These are phyloP conservation scores for Amanita phalloides DNA, from an alignment of 768 basidiomycete genomes.

Conservation along the genomic window DNA sequence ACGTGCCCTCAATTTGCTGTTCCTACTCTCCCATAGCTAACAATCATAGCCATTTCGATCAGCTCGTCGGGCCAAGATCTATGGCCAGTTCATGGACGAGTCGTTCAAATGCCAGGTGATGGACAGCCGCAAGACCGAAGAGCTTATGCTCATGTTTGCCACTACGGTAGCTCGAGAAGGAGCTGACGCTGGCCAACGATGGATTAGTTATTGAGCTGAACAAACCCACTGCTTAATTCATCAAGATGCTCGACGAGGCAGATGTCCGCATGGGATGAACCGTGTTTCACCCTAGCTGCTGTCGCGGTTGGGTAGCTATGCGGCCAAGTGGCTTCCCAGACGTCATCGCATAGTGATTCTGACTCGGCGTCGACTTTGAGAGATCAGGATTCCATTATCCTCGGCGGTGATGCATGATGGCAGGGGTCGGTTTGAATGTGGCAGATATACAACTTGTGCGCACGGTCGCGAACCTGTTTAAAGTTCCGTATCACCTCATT, in stretches of 20 bases:
- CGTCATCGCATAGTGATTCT: constrained; percentile 48
- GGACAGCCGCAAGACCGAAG: constrained; percentile 95
- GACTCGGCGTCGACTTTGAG: constrained; percentile 53
- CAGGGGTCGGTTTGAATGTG: constrained; percentile 30
- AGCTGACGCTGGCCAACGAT: constrained; percentile 71
- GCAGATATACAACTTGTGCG: constrained; percentile 71
- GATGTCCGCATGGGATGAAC: constrained; percentile 57
- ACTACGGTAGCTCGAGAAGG: constrained; percentile 83
- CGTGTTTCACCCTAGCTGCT: constrained; percentile 81
- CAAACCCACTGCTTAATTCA: constrained; percentile 83
- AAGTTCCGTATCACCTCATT: constrained; percentile 53
- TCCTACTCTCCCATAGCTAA: neutral
- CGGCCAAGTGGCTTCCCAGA: constrained; percentile 65
- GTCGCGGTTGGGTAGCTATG: constrained; percentile 74
- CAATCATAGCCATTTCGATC: constrained; percentile 71
- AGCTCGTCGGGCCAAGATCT: constrained; percentile 87
- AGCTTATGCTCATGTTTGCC: constrained; percentile 92
- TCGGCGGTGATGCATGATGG: neutral
- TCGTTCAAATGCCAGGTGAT: constrained; percentile 84
- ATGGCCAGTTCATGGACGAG: constrained; percentile 79
- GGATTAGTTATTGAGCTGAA: constrained; percentile 92
- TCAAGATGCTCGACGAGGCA: constrained; percentile 77
- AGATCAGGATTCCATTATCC: constrained; percentile 28
- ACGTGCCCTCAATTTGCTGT: constrained; percentile 38
- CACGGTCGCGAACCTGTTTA: constrained; percentile 64